Percentiles rank a stretch among this genome's conserved stretches.
These are phyloP conservation scores for Peniophora sp. DNA, from an alignment of 1,284 basidiomycete genomes.

Conservation along the genomic window DNA sequence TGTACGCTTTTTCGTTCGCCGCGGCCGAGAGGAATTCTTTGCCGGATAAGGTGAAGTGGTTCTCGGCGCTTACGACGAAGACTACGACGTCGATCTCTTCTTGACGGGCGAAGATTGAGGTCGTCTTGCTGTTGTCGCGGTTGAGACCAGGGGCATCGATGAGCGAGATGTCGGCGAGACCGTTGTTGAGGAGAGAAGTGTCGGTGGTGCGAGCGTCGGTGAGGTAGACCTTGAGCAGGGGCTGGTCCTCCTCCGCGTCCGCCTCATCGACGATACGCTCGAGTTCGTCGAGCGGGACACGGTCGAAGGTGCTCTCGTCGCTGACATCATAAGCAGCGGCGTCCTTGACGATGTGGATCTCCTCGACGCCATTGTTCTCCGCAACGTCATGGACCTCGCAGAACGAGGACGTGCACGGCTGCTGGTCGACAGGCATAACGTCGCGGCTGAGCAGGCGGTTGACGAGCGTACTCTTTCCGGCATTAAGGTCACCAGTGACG, in stretches of 20 bases:
- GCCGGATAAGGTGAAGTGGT: constrained; percentile 96
- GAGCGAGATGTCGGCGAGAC: constrained; percentile 94
- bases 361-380: constrained; percentile 75
- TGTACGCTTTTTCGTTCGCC: constrained; percentile 94
- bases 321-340: constrained; percentile 63
- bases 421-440: constrained; percentile 97
- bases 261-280: constrained; percentile 80
- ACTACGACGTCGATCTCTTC: constrained; percentile 99
- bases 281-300: constrained; percentile 62
- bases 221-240: constrained; percentile 80
- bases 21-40: constrained; percentile 94
- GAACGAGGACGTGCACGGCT: constrained; percentile 96
- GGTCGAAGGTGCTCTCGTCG: constrained; percentile 74
- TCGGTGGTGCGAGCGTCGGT: constrained; percentile 65
- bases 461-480: constrained; percentile 97
- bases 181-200: constrained; percentile 89
- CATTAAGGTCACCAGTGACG: constrained; percentile 98
- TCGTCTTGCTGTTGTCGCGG: constrained; percentile 93
- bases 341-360: constrained; percentile 75
- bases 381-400: constrained; percentile 94
- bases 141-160: constrained; percentile 99
- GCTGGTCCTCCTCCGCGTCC: constrained; percentile 55
- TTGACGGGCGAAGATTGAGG: constrained; percentile 91
- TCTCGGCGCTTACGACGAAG: constrained; percentile 97
- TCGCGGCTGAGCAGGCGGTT: constrained; percentile 87